Conservation (phyloP, 228 moss, liverwort and hornwort genomes). For the Sphagnum fallax region DNA sequence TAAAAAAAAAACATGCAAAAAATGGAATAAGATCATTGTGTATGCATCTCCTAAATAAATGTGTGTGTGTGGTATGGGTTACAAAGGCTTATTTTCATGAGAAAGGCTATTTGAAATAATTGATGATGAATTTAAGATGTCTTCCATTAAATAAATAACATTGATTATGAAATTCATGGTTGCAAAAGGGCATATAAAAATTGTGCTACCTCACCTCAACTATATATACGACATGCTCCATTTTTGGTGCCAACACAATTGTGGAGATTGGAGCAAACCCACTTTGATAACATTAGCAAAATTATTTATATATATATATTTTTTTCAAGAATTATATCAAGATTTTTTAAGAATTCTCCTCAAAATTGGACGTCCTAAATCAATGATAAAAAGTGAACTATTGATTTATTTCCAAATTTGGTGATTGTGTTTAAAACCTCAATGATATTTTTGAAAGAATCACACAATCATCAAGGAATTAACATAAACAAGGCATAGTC, state of each 20-base stretch:
- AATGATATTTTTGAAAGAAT: not conserved
- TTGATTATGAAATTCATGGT: not conserved
- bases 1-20: no score
- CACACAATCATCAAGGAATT: no score
- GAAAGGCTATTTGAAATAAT: not conserved
- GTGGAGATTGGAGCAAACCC: conserved; percentile 53
- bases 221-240: conserved; percentile 43
- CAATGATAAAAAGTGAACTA: not conserved
- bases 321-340: not conserved
- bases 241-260: conserved; percentile 38
- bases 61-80: not conserved
- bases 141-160: not conserved
- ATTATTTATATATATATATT: no score
- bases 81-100: not conserved
- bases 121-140: not conserved
- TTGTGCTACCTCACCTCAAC: conserved; percentile 37
- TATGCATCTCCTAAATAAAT: no score
- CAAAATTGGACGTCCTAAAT: not conserved
- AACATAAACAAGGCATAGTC: not conserved
- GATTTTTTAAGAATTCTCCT: not conserved
- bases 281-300: conserved; percentile 12
- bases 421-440: not conserved
- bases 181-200: not conserved
- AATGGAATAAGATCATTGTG: no score
- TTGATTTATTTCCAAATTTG: not conserved